phyloP scores from a whole-genome alignment of 192 early-diverging fungal genomes.

The Mortierella claussenii region DNA sequence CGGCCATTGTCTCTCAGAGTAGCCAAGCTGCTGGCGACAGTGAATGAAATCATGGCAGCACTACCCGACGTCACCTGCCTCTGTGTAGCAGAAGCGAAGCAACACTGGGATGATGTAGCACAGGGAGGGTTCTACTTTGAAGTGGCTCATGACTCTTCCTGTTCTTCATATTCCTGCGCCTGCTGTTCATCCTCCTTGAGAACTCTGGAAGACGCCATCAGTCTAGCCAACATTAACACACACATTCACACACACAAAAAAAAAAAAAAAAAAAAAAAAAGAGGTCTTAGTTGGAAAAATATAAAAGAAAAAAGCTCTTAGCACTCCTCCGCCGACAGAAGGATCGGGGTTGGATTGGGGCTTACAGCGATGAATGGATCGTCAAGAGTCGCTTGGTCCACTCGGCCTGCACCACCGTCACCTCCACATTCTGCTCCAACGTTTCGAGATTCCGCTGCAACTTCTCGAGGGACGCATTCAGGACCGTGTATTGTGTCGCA shows the following conservation, averaged over 20 bases:
- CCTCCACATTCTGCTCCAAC: slow-evolving; percentile 36
- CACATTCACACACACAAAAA: too few species aligned
- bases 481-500: slow-evolving; percentile 44
- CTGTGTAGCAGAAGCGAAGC: too few species aligned
- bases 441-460: slow-evolving; percentile 36
- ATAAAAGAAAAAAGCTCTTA: background rate
- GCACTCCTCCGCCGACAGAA: too few species aligned
- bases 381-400: slow-evolving; percentile 37
- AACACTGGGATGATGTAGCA: too few species aligned
- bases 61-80: too few species aligned
- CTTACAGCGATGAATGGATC: slow-evolving; percentile 28
- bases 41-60: too few species aligned
- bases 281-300: background rate
- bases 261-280: background rate
- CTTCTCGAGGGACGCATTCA: slow-evolving; percentile 44
- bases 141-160: too few species aligned
- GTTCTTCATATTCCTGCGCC: slow-evolving; percentile 4
- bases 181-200: slow-evolving; percentile 18
- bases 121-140: too few species aligned
- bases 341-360: too few species aligned
- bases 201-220: slow-evolving; percentile 32
- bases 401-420: slow-evolving; percentile 37
- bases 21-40: too few species aligned
- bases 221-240: background rate
- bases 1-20: too few species aligned